Evolutionary conservation across 2,329 filamentous ascomycete genomes (phyloP).

Genomic region (Aureobasidium namibiae): DNA sequence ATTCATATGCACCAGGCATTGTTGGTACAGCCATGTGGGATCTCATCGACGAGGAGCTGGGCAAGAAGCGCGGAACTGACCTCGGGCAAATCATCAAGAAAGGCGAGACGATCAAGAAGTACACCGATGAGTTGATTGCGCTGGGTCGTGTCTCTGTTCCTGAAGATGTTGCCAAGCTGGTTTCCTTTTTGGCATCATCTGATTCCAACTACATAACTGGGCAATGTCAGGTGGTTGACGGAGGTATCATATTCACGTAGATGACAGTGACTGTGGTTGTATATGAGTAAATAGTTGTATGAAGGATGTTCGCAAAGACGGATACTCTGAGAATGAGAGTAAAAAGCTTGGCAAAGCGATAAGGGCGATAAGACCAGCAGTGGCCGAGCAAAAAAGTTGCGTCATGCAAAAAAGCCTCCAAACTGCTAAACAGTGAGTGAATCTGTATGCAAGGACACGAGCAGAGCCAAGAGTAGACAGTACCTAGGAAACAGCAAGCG

Average conservation of each 20-base stretch:
- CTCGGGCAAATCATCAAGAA: conserved; percentile 39
- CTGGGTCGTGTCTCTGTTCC: conserved; percentile 51
- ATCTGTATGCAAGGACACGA: not conserved
- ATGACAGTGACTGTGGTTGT: not conserved
- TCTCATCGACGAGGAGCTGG: conserved; percentile 53
- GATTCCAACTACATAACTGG: conserved; percentile 60
- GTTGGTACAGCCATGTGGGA: conserved; percentile 64
- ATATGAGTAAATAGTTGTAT: not conserved
- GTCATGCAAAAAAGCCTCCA: not conserved
- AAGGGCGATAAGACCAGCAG: not conserved
- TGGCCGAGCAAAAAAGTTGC: not conserved
- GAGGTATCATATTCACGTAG: conserved; percentile 25
- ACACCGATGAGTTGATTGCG: conserved; percentile 46
- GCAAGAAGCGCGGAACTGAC: conserved; percentile 41
- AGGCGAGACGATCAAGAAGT: conserved; percentile 43
- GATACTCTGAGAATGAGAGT: not conserved
- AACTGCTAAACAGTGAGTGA: not conserved
- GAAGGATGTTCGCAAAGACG: not conserved
- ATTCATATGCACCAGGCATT: conserved; percentile 60
- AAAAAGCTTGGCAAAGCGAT: not conserved
- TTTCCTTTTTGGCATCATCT: conserved; percentile 52
- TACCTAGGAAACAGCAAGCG: not conserved
- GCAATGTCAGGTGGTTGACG: conserved; percentile 51
- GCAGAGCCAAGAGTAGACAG: no score
- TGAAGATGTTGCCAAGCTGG: conserved; percentile 54